phyloP scores from a whole-genome alignment of 2,329 filamentous ascomycete genomes.

The Gnomoniopsis smithogilvyi region DNA sequence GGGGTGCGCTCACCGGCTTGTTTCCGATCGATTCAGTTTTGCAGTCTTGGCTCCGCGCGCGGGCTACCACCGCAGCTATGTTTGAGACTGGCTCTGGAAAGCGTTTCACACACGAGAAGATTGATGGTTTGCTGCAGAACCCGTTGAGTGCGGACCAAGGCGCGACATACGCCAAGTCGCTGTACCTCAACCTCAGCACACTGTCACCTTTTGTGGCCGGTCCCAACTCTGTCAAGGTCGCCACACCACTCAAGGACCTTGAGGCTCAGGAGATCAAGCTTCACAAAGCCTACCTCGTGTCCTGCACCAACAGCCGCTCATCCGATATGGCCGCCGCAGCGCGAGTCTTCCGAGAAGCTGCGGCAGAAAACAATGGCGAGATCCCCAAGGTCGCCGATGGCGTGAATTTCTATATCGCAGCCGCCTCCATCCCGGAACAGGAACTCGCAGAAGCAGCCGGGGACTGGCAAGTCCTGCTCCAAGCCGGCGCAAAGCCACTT shows the following conservation, averaged over 20 bases:
- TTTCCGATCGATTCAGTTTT: constrained; percentile 29
- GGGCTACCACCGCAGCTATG: constrained; percentile 69
- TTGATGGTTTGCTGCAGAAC: constrained; percentile 70
- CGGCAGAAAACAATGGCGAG: constrained; percentile 50
- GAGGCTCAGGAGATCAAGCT: constrained; percentile 71
- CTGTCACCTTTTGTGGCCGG: constrained; percentile 82
- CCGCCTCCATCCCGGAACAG: constrained; percentile 79
- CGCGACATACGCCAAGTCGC: constrained; percentile 77
- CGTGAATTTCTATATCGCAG: constrained; percentile 86
- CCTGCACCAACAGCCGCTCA: constrained; percentile 83
- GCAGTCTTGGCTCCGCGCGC: constrained; percentile 62
- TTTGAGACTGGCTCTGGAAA: constrained; percentile 54
- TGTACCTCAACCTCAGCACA: constrained; percentile 79
- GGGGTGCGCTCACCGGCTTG: constrained; percentile 44
- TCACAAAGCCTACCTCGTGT: constrained; percentile 94
- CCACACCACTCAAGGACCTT: constrained; percentile 73
- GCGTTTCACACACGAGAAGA: constrained; percentile 67
- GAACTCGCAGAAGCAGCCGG: constrained; percentile 72
- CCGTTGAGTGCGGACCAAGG: constrained; percentile 68
- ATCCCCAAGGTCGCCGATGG: constrained; percentile 68
- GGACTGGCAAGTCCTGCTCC: constrained; percentile 78
- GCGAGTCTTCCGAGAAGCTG: constrained; percentile 77
- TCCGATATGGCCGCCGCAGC: constrained; percentile 82
- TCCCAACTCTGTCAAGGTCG: constrained; percentile 87
- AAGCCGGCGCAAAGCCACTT: constrained; percentile 68